Evolutionary conservation across 345 rosid genomes (phyloP).

Genomic region (Citrus unshiu): DNA sequence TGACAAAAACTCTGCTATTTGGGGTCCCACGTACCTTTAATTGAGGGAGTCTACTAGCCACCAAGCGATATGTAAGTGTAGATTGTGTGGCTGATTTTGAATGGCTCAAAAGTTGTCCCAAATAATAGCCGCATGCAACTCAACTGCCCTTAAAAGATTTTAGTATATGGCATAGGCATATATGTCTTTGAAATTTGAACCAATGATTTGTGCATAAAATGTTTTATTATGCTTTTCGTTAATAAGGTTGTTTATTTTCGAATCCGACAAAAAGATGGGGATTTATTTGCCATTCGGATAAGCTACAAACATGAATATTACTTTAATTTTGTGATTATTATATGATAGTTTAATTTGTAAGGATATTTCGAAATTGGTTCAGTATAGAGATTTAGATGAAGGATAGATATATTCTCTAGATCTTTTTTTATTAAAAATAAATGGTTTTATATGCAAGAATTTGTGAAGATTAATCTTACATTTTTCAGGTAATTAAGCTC

Average conservation of each 20-base stretch:
- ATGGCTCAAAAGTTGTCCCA: conserved; percentile 10
- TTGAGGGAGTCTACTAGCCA: not conserved
- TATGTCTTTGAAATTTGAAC: not conserved
- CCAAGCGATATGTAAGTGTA: not conserved
- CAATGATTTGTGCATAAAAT: conserved; percentile 3
- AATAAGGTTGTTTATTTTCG: not conserved
- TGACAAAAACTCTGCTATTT: not conserved
- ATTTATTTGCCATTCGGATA: too few species aligned
- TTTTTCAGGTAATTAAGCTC: too few species aligned
- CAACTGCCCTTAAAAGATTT: not conserved
- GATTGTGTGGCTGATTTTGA: conserved; percentile 5
- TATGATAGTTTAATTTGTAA: too few species aligned
- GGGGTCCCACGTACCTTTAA: not conserved
- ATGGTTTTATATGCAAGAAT: too few species aligned
- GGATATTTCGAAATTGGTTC: too few species aligned
- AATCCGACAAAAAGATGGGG: too few species aligned
- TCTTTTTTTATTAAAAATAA: too few species aligned
- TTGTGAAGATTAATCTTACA: too few species aligned
- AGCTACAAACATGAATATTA: too few species aligned
- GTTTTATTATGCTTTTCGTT: not conserved
- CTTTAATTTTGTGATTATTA: too few species aligned
- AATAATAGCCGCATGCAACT: not conserved
- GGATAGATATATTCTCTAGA: too few species aligned
- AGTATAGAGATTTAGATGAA: too few species aligned
- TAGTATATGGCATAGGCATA: not conserved